Evolutionary conservation across 148 eudicot genomes (phyloP), one percentile per base, ranked within the genome.

Genomic region (Linanthus parryae): DNA sequence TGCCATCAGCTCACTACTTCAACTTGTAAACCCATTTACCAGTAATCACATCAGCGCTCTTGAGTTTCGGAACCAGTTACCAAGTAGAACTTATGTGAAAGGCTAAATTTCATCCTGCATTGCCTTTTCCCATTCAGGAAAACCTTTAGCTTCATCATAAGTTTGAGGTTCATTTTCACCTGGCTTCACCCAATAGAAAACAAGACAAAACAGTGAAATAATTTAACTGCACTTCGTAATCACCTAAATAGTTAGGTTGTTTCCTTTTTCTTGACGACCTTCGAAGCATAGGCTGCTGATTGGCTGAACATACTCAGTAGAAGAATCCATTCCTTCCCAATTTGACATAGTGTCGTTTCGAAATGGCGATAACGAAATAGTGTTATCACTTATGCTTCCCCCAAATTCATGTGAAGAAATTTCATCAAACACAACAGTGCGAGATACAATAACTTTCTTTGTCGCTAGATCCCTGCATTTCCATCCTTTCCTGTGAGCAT

Each of bases 211-310:
- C 26, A 19, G 26, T 19, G 2, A 1, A 21, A 19, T 44, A 8
- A 20, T 44, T 44, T 20, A 44, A 3, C 48, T 44, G 2, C 20
- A 44, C 48, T 8, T 44, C 48, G n/a, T n/a, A n/a, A n/a, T n/a
- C n/a, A n/a, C n/a, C n/a, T n/a, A n/a, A n/a, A n/a, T n/a, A n/a
- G n/a, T 7, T 44, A 44, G 26, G 48, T 10, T n/a, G 21, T 1
- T 4, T n/a, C 16, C 16, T 41, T 10, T 41, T 8, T 41, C 45
- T 41, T 9, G 5, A 3, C 9, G 21, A 41, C 18, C 19, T 41
- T 2, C 45, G 15, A 4, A 16, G 5, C n/a, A n/a, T 3, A 22
- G 16, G 20, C 2, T 2, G 5, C 2, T 13, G 3, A 16, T 10
- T 41, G 3, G 7, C 3, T 41, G 5, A 41, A 15, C 9, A 9